Conservation (phyloP, 306 rosid species). For the Inga leiocalycina region DNA sequence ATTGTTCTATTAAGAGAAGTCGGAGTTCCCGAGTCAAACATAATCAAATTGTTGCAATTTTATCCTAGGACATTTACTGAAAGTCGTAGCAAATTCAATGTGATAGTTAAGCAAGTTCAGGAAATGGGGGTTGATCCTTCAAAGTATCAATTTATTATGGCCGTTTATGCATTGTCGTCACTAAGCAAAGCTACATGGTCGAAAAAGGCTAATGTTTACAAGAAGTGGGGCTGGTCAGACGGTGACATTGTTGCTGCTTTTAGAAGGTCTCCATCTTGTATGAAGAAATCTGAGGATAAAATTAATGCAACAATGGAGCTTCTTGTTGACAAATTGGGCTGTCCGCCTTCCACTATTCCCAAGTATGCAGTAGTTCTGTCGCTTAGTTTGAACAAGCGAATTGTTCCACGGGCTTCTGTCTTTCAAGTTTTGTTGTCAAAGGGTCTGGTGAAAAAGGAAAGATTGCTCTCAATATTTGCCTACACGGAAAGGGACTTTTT, state of each 20-base stretch:
- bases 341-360: conserved; percentile 9
- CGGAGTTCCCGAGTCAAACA: conserved; percentile 12
- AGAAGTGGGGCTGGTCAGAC: conserved; percentile 44
- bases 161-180: not conserved
- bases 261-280: conserved; percentile 28
- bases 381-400: conserved; percentile 31
- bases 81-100: not conserved
- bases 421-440: conserved; percentile 30
- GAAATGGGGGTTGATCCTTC: conserved; percentile 37
- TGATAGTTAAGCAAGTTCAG: conserved; percentile 26
- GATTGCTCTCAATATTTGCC: not conserved
- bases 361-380: conserved; percentile 4
- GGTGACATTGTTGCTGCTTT: conserved; percentile 31
- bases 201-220: conserved; percentile 33
- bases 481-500: conserved; percentile 16
- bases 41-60: conserved; percentile 14
- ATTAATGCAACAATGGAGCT: conserved; percentile 35
- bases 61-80: conserved; percentile 21
- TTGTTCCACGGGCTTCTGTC: conserved; percentile 42
- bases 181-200: conserved; percentile 37
- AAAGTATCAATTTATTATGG: conserved; percentile 12
- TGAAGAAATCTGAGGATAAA: conserved; percentile 32
- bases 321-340: conserved; percentile 38
- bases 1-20: not conserved
- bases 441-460: conserved; percentile 12